phyloP scores from a whole-genome alignment of 345 rosid species.

The Eucalyptus viminalis region DNA sequence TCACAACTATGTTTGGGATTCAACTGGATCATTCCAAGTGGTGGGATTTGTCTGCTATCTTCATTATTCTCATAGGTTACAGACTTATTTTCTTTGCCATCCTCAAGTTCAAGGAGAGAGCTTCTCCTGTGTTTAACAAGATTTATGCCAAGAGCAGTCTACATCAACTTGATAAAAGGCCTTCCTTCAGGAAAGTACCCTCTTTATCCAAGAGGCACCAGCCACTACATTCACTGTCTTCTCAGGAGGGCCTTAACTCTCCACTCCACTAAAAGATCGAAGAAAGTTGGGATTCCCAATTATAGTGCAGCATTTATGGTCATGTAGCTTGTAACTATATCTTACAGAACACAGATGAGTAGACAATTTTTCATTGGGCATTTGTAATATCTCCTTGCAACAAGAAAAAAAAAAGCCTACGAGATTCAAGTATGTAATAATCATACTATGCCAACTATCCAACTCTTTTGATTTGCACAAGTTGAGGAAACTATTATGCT shows the following conservation, averaged over 20 bases:
- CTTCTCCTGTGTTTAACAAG: slow-evolving; percentile 24
- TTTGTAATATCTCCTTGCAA: background rate
- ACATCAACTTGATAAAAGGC: slow-evolving; percentile 41
- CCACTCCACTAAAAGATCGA: slow-evolving; percentile 13
- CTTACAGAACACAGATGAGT: background rate
- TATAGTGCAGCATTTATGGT: background rate
- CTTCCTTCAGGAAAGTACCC: slow-evolving; percentile 42
- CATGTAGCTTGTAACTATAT: background rate
- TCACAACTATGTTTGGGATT: slow-evolving; percentile 10
- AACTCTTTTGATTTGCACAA: background rate
- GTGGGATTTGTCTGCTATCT: slow-evolving; percentile 21
- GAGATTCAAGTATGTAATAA: background rate
- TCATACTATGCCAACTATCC: background rate
- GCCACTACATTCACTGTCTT: slow-evolving; percentile 37
- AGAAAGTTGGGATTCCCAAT: background rate
- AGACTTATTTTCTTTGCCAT: slow-evolving; percentile 3
- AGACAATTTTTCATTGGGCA: background rate
- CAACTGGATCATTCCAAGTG: slow-evolving; percentile 17
- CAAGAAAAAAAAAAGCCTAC: background rate
- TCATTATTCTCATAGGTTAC: background rate
- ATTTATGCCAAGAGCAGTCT: slow-evolving; percentile 41
- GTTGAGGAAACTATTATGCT: background rate
- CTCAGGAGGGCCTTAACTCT: slow-evolving; percentile 59
- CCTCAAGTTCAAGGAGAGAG: slow-evolving; percentile 11
- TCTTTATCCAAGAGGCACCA: slow-evolving; percentile 34